Base-by-base conservation (phyloP, 1,284 basidiomycete genomes). In the Sphagnurus paluster region DNA sequence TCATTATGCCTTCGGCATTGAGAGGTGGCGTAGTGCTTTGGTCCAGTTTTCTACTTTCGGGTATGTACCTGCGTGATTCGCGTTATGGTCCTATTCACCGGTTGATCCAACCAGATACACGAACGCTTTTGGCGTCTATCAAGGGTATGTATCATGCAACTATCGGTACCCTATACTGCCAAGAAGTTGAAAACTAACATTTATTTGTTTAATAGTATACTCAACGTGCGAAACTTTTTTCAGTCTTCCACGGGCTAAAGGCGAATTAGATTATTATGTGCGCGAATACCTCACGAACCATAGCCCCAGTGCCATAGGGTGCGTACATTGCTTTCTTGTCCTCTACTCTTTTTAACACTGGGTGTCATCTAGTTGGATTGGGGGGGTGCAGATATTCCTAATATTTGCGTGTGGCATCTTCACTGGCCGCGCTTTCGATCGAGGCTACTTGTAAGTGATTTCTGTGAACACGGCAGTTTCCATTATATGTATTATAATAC, bases 371-470 rank as follows among this genome's bases (percentile, higher is more conserved):
- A 72, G 72, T 36, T 74, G 72, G 72, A 71, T 74, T 42, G 72
- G 71, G 1, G 69, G 70, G 24, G 59, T 66, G 10, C 69, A 72
- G 44, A 57, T 69, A 7, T 71, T 66, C 49, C 57, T 72, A 30
- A 61, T 65, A 23, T 69, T 71, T 41, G 59, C 65, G 2, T 57
- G 59, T 2, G 69, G 70, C 5, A 53, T 69, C 19, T 20, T 70
- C 10, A 62, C 67, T 0, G 71, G 71, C 19, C 46, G 62, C 16
- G 54, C 65, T 13, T 70, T 70, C 38, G 70, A 75, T 48, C 64
- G 61, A 42, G 71, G 71, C 19, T 71, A 73, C 49, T 72, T 70
- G 69, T 72, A 45, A 38, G 68, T 55, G 3, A 13, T 17, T 14
- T 8, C n/a, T n/a, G n/a, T n/a, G n/a, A n/a, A n/a, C n/a, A n/a